Percentiles rank a stretch among this genome's conserved stretches.
Evolutionary conservation across 108 stramenopile species (phyloP).

Genomic region (Fistulifera pelliculosa): DNA sequence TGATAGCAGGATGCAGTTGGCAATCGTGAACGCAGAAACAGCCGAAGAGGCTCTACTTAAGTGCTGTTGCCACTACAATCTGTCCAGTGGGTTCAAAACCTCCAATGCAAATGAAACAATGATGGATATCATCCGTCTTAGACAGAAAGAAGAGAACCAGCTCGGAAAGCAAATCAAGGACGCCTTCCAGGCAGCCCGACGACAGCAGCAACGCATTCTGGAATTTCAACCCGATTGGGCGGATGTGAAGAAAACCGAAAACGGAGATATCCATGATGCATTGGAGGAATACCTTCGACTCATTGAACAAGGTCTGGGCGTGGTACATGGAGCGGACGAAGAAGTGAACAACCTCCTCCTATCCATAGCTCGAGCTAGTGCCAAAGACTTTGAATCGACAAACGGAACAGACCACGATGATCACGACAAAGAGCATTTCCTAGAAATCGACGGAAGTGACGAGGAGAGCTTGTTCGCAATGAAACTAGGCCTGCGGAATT

Average conservation of each 20-base stretch:
- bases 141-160: conserved; percentile 16
- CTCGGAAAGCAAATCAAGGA: conserved; percentile 14
- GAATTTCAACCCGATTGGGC: conserved; percentile 12
- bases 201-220: conserved; percentile 14
- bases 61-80: conserved; percentile 23
- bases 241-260: conserved; percentile 4
- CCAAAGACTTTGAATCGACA: conserved; percentile 5
- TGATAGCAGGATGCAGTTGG: conserved; percentile 20
- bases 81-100: background rate
- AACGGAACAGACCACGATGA: background rate
- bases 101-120: conserved; percentile 15
- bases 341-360: conserved; percentile 18
- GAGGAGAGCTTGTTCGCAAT: conserved; percentile 16
- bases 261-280: conserved; percentile 20
- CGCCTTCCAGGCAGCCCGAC: conserved; percentile 9
- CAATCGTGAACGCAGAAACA: conserved; percentile 11
- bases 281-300: conserved; percentile 10
- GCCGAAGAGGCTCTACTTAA: conserved; percentile 39
- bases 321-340: conserved; percentile 20
- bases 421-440: background rate
- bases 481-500: conserved; percentile 20
- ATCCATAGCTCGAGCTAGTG: background rate
- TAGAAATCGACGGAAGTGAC: background rate
- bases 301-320: conserved; percentile 11
- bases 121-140: conserved; percentile 12